phyloP scores from a whole-genome alignment of 768 basidiomycete genomes.

The Termitomyces eurrhizus region DNA sequence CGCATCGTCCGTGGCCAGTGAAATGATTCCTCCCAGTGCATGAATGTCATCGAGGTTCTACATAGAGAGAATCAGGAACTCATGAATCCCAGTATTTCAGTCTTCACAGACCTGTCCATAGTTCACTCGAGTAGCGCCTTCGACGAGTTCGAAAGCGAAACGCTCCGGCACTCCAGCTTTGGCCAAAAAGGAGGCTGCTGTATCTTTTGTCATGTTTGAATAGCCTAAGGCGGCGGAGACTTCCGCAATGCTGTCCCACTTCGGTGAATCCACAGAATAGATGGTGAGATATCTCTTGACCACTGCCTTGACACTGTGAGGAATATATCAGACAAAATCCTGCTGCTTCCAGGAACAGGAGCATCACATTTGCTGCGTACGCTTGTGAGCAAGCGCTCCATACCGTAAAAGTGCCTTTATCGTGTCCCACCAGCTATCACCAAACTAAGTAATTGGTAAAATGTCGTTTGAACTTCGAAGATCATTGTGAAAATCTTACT shows the following conservation, averaged over 20 bases:
- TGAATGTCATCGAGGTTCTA: conserved; percentile 72
- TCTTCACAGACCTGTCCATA: conserved; percentile 61
- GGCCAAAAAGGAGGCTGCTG: conserved; percentile 54
- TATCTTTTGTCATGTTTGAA: conserved; percentile 43
- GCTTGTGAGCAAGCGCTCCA: conserved; percentile 57
- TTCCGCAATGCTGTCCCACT: conserved; percentile 59
- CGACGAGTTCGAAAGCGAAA: conserved; percentile 72
- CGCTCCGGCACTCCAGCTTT: conserved; percentile 48
- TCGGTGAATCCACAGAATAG: conserved; percentile 51
- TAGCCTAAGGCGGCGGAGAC: conserved; percentile 53
- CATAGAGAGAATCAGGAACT: conserved; percentile 1
- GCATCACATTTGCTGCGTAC: conserved; percentile 50
- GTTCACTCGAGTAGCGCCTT: conserved; percentile 79
- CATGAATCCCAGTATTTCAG: not conserved
- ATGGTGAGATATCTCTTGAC: conserved; percentile 49
- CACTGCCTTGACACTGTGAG: conserved; percentile 50
- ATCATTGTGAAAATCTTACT: conserved; percentile 31
- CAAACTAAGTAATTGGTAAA: conserved; percentile 29
- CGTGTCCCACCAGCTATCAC: conserved; percentile 67
- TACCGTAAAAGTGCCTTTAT: conserved; percentile 77
- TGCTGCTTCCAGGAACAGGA: not conserved
- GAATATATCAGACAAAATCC: not conserved
- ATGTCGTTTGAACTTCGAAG: not conserved
- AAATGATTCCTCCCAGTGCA: conserved; percentile 66
- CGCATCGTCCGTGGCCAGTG: conserved; percentile 71